phyloP scores from a whole-genome alignment of 345 rosid genomes.

The Chamaenerion angustifolium region DNA sequence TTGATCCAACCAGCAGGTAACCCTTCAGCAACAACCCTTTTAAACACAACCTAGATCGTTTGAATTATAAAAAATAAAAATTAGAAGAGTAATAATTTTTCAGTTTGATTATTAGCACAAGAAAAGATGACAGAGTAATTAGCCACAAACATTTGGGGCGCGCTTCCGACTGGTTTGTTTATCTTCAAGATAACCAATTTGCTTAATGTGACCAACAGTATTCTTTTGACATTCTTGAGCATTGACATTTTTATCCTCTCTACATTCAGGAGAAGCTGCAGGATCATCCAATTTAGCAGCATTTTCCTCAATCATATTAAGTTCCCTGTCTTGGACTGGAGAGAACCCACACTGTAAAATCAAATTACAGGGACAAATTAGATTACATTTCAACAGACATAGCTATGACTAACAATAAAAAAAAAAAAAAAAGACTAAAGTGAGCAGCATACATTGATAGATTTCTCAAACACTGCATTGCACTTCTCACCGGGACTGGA shows the following conservation, averaged over 20 bases:
- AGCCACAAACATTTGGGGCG: conserved; percentile 17
- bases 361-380: neutral
- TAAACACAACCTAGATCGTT: conserved; percentile 40
- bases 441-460: neutral
- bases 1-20: conserved; percentile 83
- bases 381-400: neutral
- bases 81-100: conserved; percentile 6
- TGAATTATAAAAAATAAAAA: conserved; percentile 16
- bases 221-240: neutral
- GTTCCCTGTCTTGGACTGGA: conserved; percentile 3
- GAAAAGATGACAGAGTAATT: conserved; percentile 2
- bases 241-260: neutral
- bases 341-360: conserved; percentile 1
- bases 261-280: conserved; percentile 2
- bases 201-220: neutral
- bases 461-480: conserved; percentile 3
- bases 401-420: neutral
- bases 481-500: conserved; percentile 2
- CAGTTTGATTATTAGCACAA: neutral
- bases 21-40: conserved; percentile 56
- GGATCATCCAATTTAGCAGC: neutral
- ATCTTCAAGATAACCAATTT: neutral
- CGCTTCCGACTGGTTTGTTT: conserved; percentile 1
- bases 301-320: neutral
- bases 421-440: neutral